phyloP scores from a whole-genome alignment of 805 yeast species.

The Cephaloascus albidus region DNA sequence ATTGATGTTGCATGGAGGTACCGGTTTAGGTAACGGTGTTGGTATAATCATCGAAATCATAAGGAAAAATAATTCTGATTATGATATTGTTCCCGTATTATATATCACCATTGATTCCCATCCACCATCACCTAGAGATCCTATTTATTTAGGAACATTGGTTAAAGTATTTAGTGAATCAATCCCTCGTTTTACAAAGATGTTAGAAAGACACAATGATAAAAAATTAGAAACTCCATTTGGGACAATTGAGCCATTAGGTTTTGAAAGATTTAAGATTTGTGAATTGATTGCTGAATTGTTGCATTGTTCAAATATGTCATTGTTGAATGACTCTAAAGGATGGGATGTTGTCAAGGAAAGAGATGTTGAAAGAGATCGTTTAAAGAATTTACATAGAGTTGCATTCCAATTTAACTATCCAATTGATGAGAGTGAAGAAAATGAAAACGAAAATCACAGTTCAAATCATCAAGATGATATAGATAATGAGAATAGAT shows the following conservation, averaged over 20 bases:
- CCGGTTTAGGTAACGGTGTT: slow-evolving; percentile 38
- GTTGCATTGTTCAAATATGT: slow-evolving; percentile 38
- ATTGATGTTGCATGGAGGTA: slow-evolving; percentile 35
- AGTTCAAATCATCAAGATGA: slow-evolving; percentile 3
- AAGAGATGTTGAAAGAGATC: slow-evolving; percentile 30
- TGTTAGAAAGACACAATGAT: slow-evolving; percentile 15
- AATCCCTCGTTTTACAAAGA: slow-evolving; percentile 24
- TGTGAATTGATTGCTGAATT: slow-evolving; percentile 37
- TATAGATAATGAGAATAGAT: not conserved
- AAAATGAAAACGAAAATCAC: no score
- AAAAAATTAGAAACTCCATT: not conserved
- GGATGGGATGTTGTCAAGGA: slow-evolving; percentile 30
- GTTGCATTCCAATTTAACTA: slow-evolving; percentile 12
- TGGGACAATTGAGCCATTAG: slow-evolving; percentile 18
- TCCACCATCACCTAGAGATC: slow-evolving; percentile 39
- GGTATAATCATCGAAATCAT: slow-evolving; percentile 37
- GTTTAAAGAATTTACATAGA: slow-evolving; percentile 36
- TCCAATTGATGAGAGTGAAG: slow-evolving; percentile 2
- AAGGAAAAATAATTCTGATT: slow-evolving; percentile 35
- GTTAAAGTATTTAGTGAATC: slow-evolving; percentile 27
- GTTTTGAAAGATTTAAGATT: slow-evolving; percentile 35
- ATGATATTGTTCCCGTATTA: slow-evolving; percentile 33
- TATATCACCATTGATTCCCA: slow-evolving; percentile 34
- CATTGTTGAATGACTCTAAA: slow-evolving; percentile 31
- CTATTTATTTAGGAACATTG: slow-evolving; percentile 34